Conservation (phyloP, 2,329 filamentous ascomycete genomes). For the Cordyceps fumosorosea region DNA sequence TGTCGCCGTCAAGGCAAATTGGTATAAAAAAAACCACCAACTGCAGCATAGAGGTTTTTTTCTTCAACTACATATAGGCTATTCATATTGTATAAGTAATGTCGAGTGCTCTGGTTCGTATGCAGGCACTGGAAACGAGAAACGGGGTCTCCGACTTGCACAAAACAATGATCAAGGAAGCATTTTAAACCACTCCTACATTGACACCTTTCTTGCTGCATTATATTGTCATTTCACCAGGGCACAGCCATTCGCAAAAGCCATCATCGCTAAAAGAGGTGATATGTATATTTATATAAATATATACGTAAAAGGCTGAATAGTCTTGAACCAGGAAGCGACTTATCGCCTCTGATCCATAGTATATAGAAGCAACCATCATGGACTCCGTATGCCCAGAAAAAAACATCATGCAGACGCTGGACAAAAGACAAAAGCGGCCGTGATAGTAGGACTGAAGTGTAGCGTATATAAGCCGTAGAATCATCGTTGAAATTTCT, state of each 20-base stretch:
- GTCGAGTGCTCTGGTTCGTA: neutral
- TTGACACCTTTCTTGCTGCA: no score
- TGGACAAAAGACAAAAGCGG: neutral
- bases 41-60: conserved; percentile 1
- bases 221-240: no score
- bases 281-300: neutral
- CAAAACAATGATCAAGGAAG: no score
- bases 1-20: neutral
- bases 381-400: neutral
- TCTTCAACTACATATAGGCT: neutral
- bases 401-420: neutral
- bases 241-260: no score
- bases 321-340: no score
- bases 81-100: neutral
- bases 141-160: no score
- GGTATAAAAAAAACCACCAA: neutral
- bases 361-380: conserved; percentile 5
- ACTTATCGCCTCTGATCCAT: neutral
- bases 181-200: no score
- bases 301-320: neutral
- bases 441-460: neutral
- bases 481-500: neutral
- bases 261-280: no score
- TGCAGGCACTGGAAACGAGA: no score
- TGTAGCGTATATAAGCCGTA: neutral